Conservation (phyloP, 2,329 filamentous ascomycete species). For the Colletotrichum echinochloae region DNA sequence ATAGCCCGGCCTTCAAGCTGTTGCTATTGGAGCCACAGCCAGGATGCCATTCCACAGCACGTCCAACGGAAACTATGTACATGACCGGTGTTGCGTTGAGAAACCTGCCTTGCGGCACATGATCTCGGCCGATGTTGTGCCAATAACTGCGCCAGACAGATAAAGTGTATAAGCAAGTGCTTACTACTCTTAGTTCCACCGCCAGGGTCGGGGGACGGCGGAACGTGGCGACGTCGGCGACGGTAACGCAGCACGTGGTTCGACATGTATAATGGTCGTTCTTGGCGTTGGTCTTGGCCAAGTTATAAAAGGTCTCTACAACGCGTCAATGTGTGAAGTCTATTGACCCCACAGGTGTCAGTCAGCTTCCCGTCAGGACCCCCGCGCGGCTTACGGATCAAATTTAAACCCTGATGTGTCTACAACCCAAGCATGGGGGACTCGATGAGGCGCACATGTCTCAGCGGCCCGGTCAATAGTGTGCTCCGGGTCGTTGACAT, state of each 20-base stretch:
- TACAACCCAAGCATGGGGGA: not conserved
- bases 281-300: not conserved
- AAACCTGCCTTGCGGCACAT: not conserved
- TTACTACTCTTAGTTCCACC: not conserved
- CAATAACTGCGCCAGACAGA: not conserved
- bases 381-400: not conserved
- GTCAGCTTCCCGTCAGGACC: not conserved
- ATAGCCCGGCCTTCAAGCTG: not conserved
- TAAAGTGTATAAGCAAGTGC: not conserved
- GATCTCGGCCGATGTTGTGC: too few relatives aligned
- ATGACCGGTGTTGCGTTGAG: not conserved
- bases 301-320: not conserved
- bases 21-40: not conserved
- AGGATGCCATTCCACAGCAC: not conserved
- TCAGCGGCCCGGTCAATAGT: too few relatives aligned
- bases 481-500: too few relatives aligned
- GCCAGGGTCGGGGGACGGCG: too few relatives aligned
- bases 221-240: not conserved
- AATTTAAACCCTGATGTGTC: not conserved
- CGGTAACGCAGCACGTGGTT: not conserved
- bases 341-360: not conserved
- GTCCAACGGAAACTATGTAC: not conserved
- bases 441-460: not conserved
- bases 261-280: not conserved
- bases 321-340: not conserved